Base-by-base conservation (phyloP, 257 asterid genomes). In the Paulownia fortunei region DNA sequence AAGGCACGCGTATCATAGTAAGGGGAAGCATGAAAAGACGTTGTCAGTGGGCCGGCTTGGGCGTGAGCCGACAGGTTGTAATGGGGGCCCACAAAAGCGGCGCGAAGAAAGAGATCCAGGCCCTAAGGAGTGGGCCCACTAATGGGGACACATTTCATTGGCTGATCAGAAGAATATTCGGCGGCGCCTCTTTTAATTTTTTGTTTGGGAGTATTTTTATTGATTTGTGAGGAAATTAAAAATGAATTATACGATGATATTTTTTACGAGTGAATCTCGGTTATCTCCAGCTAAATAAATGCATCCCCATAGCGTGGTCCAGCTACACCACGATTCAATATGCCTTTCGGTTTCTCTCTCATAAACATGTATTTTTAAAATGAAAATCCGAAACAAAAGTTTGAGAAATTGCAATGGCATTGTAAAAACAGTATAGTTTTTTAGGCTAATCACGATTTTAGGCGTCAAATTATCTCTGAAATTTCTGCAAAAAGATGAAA, bases 31-130 rank as follows among this genome's bases (percentile, higher is more conserved):
- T 32, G 80, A 75, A 84, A 84, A 78, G 85, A 64, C 34, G 73
- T 49, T 77, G 87, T 77, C 71, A 84, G 88, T 74, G 85, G 85
- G 80, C 77, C 85, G 82, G 83, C 80, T 74, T 27, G 44, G 81
- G 85, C 83, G 80, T 84, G 88, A 69, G 85, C 84, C 88, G 88
- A 84, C 86, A 79, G 76, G 79, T 66, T 65, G 63, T 78, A 63
- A 23, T 6, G 4, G 58, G 78, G 84, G 69, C 88, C 86, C 84
- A 71, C 83, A 39, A 54, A 80, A 76, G 78, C 78, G 80, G 87
- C 82, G 73, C 80, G 46, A 67, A 9, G 75, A 71, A 56, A 72
- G 79, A 79, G 74, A 76, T 1, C 42, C 32, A 4, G 67, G 74
- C 60, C 51, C 67, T 1, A 52, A 32, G 41, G 23, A 30, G 8